Evolutionary conservation across 2,329 filamentous ascomycete species (phyloP).

Genomic region (Neopestalotiopsis clavispora): DNA sequence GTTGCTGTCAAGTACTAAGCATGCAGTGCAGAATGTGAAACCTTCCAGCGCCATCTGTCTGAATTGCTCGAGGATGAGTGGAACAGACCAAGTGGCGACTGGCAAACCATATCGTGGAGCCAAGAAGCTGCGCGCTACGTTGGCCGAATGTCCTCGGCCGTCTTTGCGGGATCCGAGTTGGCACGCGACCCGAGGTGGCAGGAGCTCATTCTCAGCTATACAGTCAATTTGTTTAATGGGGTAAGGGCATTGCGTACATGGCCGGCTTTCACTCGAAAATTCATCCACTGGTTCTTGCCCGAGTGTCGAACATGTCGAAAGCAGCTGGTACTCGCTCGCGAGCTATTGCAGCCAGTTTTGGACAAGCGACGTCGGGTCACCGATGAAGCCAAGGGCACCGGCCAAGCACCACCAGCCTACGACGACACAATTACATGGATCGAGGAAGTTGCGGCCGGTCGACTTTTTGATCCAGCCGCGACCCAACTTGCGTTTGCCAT

Average conservation of each 20-base stretch:
- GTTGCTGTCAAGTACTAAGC: too few relatives aligned
- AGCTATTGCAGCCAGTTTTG: neutral
- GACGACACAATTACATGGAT: conserved; percentile 2
- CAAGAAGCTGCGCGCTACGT: neutral
- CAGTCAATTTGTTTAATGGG: neutral
- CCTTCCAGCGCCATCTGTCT: neutral
- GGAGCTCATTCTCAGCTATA: neutral
- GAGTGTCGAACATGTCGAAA: neutral
- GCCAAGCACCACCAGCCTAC: neutral
- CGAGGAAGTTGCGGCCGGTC: neutral
- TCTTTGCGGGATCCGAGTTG: conserved; percentile 3
- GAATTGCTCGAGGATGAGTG: neutral
- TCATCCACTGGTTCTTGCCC: conserved; percentile 9
- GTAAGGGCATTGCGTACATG: neutral
- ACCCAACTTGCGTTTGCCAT: neutral
- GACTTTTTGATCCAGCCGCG: neutral
- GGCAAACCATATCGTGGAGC: neutral
- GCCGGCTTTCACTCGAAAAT: neutral
- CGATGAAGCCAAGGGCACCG: neutral
- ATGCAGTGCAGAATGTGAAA: neutral
- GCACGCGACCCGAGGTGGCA: neutral
- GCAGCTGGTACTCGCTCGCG: neutral
- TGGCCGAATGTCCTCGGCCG: neutral
- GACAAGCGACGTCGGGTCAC: neutral
- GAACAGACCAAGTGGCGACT: neutral